A percentile compares a stretch with the other conserved stretches of the same genome.
phyloP scores from a whole-genome alignment of 768 basidiomycete genomes.

The Cytidiella melzeri region DNA sequence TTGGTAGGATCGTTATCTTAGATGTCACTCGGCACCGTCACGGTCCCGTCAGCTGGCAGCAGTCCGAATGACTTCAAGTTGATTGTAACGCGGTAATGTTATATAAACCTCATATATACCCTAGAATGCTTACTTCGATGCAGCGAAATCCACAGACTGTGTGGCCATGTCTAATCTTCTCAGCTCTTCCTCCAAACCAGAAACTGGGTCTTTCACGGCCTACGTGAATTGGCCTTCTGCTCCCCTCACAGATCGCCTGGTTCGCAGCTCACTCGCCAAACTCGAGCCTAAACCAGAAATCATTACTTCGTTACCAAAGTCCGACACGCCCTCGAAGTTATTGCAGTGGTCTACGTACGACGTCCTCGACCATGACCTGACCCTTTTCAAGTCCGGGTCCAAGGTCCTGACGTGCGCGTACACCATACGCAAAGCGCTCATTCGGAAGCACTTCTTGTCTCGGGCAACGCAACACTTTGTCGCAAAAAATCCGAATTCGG shows the following conservation, averaged over 20 bases:
- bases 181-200: too few relatives aligned
- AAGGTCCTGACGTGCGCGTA: constrained; percentile 72
- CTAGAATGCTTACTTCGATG: too few relatives aligned
- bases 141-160: too few relatives aligned
- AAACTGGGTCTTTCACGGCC: constrained; percentile 18
- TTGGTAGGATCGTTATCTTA: neutral
- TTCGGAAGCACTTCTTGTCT: constrained; percentile 90
- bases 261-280: constrained; percentile 35
- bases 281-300: constrained; percentile 26
- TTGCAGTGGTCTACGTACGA: constrained; percentile 91
- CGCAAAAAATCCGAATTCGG: constrained; percentile 59
- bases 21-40: too few relatives aligned
- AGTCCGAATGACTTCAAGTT: too few relatives aligned
- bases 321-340: constrained; percentile 22
- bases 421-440: constrained; percentile 86
- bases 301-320: constrained; percentile 17
- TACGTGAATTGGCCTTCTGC: constrained; percentile 51
- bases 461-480: constrained; percentile 65
- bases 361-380: constrained; percentile 70
- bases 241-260: constrained; percentile 45
- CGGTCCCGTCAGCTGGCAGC: too few relatives aligned
- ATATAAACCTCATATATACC: too few relatives aligned
- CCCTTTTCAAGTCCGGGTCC: constrained; percentile 35
- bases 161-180: too few relatives aligned
- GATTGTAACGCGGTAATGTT: too few relatives aligned